phyloP scores from a whole-genome alignment of 441 rosid genomes.

The Corymbia calophylla region DNA sequence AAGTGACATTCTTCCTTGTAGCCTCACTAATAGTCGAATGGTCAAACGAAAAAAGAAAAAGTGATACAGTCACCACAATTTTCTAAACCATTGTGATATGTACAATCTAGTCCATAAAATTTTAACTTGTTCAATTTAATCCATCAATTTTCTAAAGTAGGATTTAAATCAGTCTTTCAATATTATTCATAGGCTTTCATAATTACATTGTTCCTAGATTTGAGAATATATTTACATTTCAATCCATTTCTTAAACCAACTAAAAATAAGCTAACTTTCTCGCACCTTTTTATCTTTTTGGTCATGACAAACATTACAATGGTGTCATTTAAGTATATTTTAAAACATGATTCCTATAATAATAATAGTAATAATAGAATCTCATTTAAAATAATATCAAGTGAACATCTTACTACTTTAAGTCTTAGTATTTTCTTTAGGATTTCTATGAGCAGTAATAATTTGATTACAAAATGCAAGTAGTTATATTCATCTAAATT shows the following conservation, averaged over 20 bases:
- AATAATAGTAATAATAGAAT: not conserved
- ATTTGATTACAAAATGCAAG: not conserved
- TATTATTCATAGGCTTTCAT: not conserved
- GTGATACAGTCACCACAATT: not conserved
- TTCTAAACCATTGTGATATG: not conserved
- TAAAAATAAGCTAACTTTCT: too few relatives aligned
- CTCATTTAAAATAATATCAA: not conserved
- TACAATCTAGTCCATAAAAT: not conserved
- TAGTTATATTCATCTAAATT: too few relatives aligned
- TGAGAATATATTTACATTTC: not conserved
- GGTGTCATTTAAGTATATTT: not conserved
- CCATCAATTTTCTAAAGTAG: not conserved
- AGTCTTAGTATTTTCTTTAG: not conserved
- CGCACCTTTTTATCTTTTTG: not conserved
- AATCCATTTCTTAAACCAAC: not conserved
- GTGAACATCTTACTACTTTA: not conserved
- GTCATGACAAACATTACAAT: not conserved
- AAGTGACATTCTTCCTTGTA: not conserved
- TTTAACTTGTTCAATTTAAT: not conserved
- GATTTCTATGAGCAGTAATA: not conserved
- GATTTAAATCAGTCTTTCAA: not conserved
- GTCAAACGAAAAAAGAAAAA: not conserved
- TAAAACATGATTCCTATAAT: not conserved
- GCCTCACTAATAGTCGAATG: not conserved
- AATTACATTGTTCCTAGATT: not conserved